phyloP scores from a whole-genome alignment of 1,284 basidiomycete genomes.

The Cutaneotrichosporon mucoides region DNA sequence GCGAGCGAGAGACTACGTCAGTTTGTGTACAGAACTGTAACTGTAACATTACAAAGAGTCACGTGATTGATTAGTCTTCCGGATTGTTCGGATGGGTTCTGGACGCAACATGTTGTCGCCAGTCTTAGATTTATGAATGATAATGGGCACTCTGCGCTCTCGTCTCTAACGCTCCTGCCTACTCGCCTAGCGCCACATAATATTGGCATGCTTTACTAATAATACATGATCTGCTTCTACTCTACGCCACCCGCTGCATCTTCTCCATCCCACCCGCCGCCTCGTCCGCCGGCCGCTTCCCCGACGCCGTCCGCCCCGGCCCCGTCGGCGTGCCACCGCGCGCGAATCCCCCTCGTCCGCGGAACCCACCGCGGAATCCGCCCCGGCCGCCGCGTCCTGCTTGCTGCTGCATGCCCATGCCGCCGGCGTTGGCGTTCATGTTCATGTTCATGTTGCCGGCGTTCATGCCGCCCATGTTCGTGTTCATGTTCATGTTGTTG shows the following conservation, averaged over 20 bases:
- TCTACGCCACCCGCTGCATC: constrained; percentile 18
- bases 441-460: constrained; percentile 16
- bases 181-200: no score
- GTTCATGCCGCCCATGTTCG: background rate
- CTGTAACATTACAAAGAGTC: no score
- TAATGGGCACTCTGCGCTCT: no score
- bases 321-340: background rate
- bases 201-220: background rate
- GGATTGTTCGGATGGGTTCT: no score
- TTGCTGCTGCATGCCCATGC: background rate
- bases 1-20: no score
- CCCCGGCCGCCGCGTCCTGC: constrained; percentile 3
- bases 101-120: no score
- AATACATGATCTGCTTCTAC: background rate
- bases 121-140: no score
- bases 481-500: constrained; percentile 1
- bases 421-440: no score
- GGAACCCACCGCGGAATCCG: constrained; percentile 20
- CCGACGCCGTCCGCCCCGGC: background rate
- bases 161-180: no score
- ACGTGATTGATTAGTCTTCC: no score
- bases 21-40: no score
- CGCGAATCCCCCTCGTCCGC: constrained; percentile 10
- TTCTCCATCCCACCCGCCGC: constrained; percentile 9
- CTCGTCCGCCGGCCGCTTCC: constrained; percentile 12